Evolutionary conservation across 2,329 filamentous ascomycete genomes (phyloP), one percentile per base, ranked within the genome.

Genomic region (Monilinia polystroma): DNA sequence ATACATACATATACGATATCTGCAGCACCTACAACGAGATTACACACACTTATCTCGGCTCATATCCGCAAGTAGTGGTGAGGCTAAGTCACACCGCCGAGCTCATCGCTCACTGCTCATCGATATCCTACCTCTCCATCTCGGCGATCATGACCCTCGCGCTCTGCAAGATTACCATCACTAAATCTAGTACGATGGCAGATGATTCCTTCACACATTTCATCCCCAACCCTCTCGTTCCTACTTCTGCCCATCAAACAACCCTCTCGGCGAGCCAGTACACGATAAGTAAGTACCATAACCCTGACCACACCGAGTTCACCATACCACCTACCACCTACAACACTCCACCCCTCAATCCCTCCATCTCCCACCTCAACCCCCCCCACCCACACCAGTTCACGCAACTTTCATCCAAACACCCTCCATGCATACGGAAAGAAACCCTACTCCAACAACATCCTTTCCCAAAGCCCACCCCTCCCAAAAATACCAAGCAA

Each of bases 271-370:
- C 20, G 26, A 35, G 14, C 18, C 56, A 20, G 26, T 59, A n/a
- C 55, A 7, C 26, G 32, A 35, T 26, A 20, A 8, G 7, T 4
- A 43, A 47, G 20, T 26, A 47, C 12, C 14, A 59, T 26, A 23
- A n/a, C 29, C 29, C 29, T 29, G 47, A 11, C 29, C 47, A 59
- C 41, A 59, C 56, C 56, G 56, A 59, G 56, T 59, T 47, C 56
- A 47, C 38, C 18, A 4, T 26, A 43, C n/a, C 20, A 23, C 38
- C 23, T 35, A 35, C 4, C 32, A 35, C 32, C 32, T 32, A 32
- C 32, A 4, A 32, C 6, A 32, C 32, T 8, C 32, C 32, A 35
- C 7, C 32, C 7, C 32, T 32, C 32, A 35, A 35, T 6, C 32
- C 32, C 32, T 35, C 5, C 32, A 35, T 35, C 32, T 35, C 32